Evolutionary conservation across 129 eudicot species (phyloP), one percentile per base, ranked within the genome.

Genomic region (Flaveria ramosissima): DNA sequence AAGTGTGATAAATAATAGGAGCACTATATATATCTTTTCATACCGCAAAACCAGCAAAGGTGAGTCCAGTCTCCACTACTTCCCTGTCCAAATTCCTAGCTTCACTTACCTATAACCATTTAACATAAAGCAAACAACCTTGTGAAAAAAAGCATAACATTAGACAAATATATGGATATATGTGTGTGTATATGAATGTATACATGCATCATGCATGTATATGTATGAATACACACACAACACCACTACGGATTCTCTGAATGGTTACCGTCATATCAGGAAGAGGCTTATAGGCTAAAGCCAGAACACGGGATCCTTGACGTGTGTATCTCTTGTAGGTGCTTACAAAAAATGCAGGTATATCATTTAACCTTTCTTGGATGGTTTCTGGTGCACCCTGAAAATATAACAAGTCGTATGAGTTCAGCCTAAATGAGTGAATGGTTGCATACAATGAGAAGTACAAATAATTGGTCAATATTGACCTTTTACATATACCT

Each of bases 381-480:
- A 94, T 94, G 78, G 98, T 94, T 85, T 94, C 98, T 27, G 98
- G 98, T 45, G 98, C 98, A 79, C 98, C 98, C 97, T 93, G 87
- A 68, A 79, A 85, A 55, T n/a, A 77, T 32, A 62, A 64, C 26
- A 63, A 67, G 47, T 63, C 23, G 42, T 9, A 55, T 10, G 9
- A 51, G 26, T 11, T 48, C 55, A 6, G 16, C 61, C 43, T 2
- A 24, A 61, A 72, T 36, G 2, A 26, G 19, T 24, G 30, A 14
- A 15, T 61, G 39, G 68, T 61, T 61, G 17, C 47, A 64, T 46
- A 30, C 21, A 64, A 64, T 16, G 14, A 11, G 47, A 68, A 73
- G 68, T 57, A 56, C 19, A 41, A 80, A 41, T 14, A 21, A 12
- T 24, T 73, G 69, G 24, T 45, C 39, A 26, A 39, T 17, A 66